Evolutionary conservation across 176 grass and related monocot species (phyloP).

Genomic region (Avena eriantha): DNA sequence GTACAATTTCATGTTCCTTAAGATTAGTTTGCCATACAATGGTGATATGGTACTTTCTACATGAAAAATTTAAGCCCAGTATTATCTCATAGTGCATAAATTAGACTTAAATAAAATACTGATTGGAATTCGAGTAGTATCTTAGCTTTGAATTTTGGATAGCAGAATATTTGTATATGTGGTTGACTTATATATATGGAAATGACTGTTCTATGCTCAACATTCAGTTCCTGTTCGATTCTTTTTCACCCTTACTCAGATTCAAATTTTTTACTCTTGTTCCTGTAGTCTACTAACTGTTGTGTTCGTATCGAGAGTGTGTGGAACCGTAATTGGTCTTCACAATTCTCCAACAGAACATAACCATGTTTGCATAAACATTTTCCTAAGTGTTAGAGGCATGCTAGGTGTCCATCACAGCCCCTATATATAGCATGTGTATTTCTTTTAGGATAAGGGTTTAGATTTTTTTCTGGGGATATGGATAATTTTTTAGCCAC

Average conservation of each 20-base stretch:
- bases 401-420: not conserved
- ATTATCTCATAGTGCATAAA: not conserved
- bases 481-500: no score
- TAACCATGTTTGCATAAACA: not conserved
- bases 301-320: not conserved
- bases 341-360: slow-evolving; percentile 6
- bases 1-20: not conserved
- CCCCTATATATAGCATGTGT: no score
- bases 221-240: not conserved
- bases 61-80: not conserved
- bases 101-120: not conserved
- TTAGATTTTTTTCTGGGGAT: no score
- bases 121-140: not conserved
- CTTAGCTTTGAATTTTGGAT: not conserved
- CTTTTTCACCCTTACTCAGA: not conserved
- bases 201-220: not conserved
- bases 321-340: not conserved
- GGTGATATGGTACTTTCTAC: not conserved
- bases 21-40: not conserved
- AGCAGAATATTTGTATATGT: no score
- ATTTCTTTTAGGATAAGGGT: no score
- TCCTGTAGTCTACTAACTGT: not conserved
- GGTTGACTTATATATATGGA: not conserved
- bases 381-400: not conserved
- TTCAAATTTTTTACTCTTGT: no score